Conservation (phyloP, 176 grass and related monocot species). For the Zea mays region DNA sequence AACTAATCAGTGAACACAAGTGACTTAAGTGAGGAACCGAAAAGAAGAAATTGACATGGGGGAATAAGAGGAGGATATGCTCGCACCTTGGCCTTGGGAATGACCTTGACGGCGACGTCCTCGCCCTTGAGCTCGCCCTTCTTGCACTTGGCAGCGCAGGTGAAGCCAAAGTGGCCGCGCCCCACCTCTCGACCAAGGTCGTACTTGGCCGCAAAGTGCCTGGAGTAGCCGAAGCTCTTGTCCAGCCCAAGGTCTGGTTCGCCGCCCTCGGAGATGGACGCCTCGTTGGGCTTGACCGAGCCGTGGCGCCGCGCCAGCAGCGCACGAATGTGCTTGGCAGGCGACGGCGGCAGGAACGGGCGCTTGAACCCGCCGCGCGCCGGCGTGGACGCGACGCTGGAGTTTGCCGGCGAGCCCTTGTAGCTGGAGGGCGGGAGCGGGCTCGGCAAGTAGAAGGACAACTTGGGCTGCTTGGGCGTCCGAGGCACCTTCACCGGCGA, state of each 20-base stretch:
- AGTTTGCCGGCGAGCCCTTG: conserved; percentile 92
- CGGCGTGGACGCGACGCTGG: conserved; percentile 77
- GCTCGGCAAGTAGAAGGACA: conserved; percentile 91
- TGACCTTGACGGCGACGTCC: conserved; percentile 85
- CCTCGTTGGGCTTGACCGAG: conserved; percentile 66
- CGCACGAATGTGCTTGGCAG: conserved; percentile 82
- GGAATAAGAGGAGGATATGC: not conserved
- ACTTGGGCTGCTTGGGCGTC: conserved; percentile 85
- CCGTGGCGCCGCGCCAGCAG: conserved; percentile 72
- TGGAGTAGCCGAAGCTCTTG: conserved; percentile 79
- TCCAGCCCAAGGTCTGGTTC: conserved; percentile 64
- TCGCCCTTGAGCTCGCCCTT: conserved; percentile 82
- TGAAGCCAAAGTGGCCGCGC: conserved; percentile 81
- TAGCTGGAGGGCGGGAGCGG: conserved; percentile 76
- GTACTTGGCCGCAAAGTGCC: conserved; percentile 65
- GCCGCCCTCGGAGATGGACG: conserved; percentile 64
- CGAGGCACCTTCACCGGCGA: conserved; percentile 36
- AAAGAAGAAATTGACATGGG: no score
- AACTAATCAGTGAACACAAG: not conserved
- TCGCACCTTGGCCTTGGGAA: conserved; percentile 74
- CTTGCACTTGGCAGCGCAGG: conserved; percentile 71
- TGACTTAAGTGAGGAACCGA: no score
- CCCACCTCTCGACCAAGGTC: conserved; percentile 75
- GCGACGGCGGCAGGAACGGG: conserved; percentile 84
- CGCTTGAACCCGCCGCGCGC: conserved; percentile 67